Evolutionary conservation across 345 rosid species (phyloP).

Genomic region (Eucalyptus polybractea): DNA sequence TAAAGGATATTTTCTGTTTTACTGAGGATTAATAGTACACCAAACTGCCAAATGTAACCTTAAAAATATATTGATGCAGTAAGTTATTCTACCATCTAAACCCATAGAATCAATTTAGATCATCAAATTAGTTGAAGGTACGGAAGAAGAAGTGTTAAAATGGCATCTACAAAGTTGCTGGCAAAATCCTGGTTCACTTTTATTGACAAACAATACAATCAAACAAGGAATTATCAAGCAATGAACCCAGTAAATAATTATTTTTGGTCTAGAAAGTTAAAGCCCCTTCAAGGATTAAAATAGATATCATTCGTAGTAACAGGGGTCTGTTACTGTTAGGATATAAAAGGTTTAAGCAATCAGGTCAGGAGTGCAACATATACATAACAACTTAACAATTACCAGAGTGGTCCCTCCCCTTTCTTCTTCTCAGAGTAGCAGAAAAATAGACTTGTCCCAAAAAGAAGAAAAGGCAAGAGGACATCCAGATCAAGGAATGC

Average conservation of each 20-base stretch:
- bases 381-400: not conserved
- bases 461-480: not conserved
- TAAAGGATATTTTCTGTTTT: not conserved
- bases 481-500: not conserved
- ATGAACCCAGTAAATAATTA: not conserved
- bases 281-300: not conserved
- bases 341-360: not conserved
- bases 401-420: not conserved
- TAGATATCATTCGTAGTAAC: not conserved
- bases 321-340: not conserved
- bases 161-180: not conserved
- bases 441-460: not conserved
- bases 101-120: not conserved
- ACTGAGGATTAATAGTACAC: not conserved
- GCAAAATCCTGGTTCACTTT: not conserved
- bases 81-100: not conserved
- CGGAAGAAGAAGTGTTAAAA: not conserved
- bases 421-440: not conserved
- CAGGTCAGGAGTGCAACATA: not conserved
- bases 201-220: not conserved
- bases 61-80: not conserved
- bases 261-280: not conserved
- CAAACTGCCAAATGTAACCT: not conserved
- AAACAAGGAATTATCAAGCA: not conserved
- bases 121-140: not conserved